Evolutionary conservation across 345 rosid genomes (phyloP), one percentile per base, ranked within the genome.

Genomic region (Populus euphratica): DNA sequence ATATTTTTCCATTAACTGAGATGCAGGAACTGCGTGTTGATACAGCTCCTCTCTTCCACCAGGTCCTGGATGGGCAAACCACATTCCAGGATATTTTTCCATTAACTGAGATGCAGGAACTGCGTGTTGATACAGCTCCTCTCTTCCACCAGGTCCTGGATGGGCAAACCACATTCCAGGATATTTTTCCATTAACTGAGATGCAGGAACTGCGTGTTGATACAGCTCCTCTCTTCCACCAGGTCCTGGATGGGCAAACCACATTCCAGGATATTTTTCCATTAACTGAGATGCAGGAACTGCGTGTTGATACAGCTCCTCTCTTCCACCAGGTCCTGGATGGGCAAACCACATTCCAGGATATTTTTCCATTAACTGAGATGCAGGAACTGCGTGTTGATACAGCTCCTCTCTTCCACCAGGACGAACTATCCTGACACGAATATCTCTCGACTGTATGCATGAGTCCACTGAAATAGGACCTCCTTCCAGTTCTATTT

Each of bases 231-330:
- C 84, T 27, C 68, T 47, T 16, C 92, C 90, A 29, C 93, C 90
- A 61, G 89, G 84, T 79, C 83, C 92, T 0, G 90, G 91, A 56
- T 78, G 78, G 33, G 91, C 92, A 72, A 90, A 76, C 35, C 84
- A 80, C 84, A 79, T 88, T 27, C 88, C 91, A 2, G 92, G 90
- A 78, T 91, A 84, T 69, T 86, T 91, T 54, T 83, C 85, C 93
- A 88, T 79, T 77, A 86, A 63, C 23, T 83, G 31, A n/a, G 87
- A 85, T 33, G 81, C 90, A 16, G 87, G 78, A 81, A 89, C 44
- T 6, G 81, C 71, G 68, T 70, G 64, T 73, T 70, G 85, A 74
- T 87, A 88, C 47, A 83, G 80, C 86, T 91, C 92, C 62, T 77
- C 84, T 27, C 68, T 47, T 16, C 92, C 90, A 29, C 93, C 90